These are phyloP conservation scores for Penicillium paradoxum DNA, from an alignment of 495 filamentous ascomycete genomes.

Conservation along the genomic window DNA sequence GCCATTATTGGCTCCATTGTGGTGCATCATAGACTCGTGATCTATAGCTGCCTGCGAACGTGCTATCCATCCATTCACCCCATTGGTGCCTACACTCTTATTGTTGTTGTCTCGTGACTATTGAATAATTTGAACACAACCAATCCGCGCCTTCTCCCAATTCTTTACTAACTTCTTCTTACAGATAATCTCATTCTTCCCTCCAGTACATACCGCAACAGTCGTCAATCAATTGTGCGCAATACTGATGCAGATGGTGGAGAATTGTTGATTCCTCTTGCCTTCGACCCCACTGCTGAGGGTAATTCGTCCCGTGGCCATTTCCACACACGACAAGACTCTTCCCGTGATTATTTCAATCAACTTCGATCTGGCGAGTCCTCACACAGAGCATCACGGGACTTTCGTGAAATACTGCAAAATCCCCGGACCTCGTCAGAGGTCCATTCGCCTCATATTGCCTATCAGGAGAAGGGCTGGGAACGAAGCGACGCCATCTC, in stretches of 20 bases:
- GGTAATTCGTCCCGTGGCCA: constrained; percentile 41
- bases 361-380: constrained; percentile 17
- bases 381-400: constrained; percentile 16
- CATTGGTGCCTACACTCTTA: neutral
- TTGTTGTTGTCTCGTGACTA: neutral
- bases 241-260: constrained; percentile 60
- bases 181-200: constrained; percentile 62
- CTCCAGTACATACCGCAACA: constrained; percentile 70
- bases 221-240: constrained; percentile 63
- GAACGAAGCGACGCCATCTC: constrained; percentile 44
- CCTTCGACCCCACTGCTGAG: constrained; percentile 72
- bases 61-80: neutral
- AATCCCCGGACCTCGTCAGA: constrained; percentile 22
- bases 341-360: constrained; percentile 31
- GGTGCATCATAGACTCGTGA: neutral
- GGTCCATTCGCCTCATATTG: constrained; percentile 73
- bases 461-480: constrained; percentile 81
- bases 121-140: neutral
- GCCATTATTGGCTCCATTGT: neutral
- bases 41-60: neutral
- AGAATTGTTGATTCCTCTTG: constrained; percentile 84
- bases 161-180: neutral
- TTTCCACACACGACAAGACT: constrained; percentile 24
- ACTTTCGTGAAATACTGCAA: constrained; percentile 14
- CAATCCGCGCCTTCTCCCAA: neutral